A percentile compares a stretch with the other conserved stretches of the same genome.
Evolutionary conservation across 2,329 filamentous ascomycete genomes (phyloP).

Genomic region (Metarhizium robertsii): DNA sequence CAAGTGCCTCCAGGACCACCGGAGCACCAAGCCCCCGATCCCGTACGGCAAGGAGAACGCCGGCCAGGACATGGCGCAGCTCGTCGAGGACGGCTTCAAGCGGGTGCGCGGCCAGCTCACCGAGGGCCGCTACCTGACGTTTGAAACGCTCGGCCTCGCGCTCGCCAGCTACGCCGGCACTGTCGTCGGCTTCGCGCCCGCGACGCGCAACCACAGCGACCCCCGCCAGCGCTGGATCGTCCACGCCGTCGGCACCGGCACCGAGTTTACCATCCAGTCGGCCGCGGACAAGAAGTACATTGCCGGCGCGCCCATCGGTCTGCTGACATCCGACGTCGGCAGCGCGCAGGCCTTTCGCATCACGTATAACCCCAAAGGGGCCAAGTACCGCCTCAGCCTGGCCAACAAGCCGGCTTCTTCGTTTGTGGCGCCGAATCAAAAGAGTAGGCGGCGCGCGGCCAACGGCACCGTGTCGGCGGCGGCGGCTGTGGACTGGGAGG

Average conservation of each 20-base stretch:
- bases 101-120: slow-evolving; percentile 39
- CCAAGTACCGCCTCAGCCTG: slow-evolving; percentile 4
- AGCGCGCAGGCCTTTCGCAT: slow-evolving; percentile 8
- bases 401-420: background rate
- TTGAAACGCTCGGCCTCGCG: slow-evolving; percentile 32
- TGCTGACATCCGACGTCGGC: slow-evolving; percentile 5
- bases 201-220: slow-evolving; percentile 22
- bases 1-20: slow-evolving; percentile 8
- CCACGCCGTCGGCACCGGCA: slow-evolving; percentile 24
- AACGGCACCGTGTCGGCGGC: background rate
- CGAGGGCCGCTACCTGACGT: slow-evolving; percentile 43
- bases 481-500: background rate
- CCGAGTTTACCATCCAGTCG: slow-evolving; percentile 14
- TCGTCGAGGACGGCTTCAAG: slow-evolving; percentile 43
- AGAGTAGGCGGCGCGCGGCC: background rate
- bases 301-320: slow-evolving; percentile 31
- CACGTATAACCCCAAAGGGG: background rate
- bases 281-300: slow-evolving; percentile 16
- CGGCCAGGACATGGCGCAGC: slow-evolving; percentile 83
- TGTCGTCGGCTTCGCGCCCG: slow-evolving; percentile 7
- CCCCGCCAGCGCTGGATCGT: slow-evolving; percentile 39
- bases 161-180: slow-evolving; percentile 23
- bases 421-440: background rate
- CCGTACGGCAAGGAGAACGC: slow-evolving; percentile 25
- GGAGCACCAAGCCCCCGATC: slow-evolving; percentile 4